Base-by-base conservation (phyloP, 495 filamentous ascomycete species). In the Penicillium verhagenii region DNA sequence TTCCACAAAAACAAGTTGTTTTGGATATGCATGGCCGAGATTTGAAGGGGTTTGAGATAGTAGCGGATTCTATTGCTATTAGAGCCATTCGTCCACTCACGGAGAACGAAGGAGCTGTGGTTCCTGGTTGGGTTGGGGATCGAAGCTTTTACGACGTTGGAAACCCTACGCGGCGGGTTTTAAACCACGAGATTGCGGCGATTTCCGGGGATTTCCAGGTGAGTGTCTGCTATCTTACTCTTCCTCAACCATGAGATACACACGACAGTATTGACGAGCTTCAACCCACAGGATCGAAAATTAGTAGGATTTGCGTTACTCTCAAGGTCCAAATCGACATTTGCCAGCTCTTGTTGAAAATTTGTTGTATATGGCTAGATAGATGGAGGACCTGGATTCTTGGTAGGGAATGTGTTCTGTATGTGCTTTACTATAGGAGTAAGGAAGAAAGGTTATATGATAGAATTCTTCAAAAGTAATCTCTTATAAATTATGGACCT, bases 141-240 rank as follows among this genome's bases (percentile, higher is more conserved):
- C 46, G 13, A 2, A 20, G 9, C 20, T n/a, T n/a, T n/a, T 21
- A 49, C 35, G 46, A 21, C 9, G 9, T 33, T 49, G 33, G 24
- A 9, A 1, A 35, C 6, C 18, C 16, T 21, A 28, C 16, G 46
- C 24, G n/a, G 18, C 46, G 33, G 46, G 46, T 25, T 49, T 49
- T 35, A 37, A 49, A 49, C 24, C 16, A 49, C 16, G 46, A 49
- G 18, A 49, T 49, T 21, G 28, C 46, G 24, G 46, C 46, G 26
- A 49, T 49, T 49, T 49, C 24, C 16, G 46, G 46, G 29, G 46
- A 49, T 49, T 49, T 49, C 35, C 46, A 49, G 46, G 46, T 49
- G 46, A 49, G 46, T 35, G 29, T 20, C 28, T 49, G 18, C 26
- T n/a, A 21, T 35, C n/a, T 49, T 49, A 21, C 46, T 49, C 46